Conservation (phyloP, 1,139 yeast species). For the Candida dubliniensis region DNA sequence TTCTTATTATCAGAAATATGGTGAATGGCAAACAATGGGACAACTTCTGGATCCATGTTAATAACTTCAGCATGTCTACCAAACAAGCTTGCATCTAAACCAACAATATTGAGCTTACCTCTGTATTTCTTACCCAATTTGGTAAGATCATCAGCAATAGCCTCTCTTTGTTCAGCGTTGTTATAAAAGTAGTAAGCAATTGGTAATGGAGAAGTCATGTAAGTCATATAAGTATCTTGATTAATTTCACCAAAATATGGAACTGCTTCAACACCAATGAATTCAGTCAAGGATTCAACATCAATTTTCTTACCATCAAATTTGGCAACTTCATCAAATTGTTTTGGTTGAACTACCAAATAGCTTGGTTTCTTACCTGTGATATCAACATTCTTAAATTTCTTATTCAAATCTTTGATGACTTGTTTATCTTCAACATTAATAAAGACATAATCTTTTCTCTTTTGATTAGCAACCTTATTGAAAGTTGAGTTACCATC, state of each 20-base stretch:
- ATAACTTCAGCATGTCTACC: conserved; percentile 90
- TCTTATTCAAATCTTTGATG: conserved; percentile 25
- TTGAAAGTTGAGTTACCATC: conserved; percentile 49
- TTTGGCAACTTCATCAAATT: conserved; percentile 32
- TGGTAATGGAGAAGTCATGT: conserved; percentile 74
- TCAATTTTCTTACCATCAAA: conserved; percentile 20
- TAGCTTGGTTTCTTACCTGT: conserved; percentile 29
- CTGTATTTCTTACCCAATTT: conserved; percentile 72
- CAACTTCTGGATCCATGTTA: conserved; percentile 75
- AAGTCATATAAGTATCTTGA: conserved; percentile 75
- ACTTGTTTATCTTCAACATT: conserved; percentile 48
- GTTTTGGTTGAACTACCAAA: conserved; percentile 40
- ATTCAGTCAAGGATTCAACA: conserved; percentile 45
- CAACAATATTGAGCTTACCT: conserved; percentile 85
- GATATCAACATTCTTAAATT: conserved; percentile 21
- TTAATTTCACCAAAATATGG: conserved; percentile 91
- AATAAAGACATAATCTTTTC: conserved; percentile 64
- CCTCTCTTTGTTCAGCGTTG: conserved; percentile 63
- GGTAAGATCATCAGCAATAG: conserved; percentile 50
- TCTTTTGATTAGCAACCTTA: conserved; percentile 53
- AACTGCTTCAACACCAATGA: conserved; percentile 67
- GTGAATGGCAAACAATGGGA: conserved; percentile 92
- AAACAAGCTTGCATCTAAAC: conserved; percentile 75
- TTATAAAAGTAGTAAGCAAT: conserved; percentile 86
- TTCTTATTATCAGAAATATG: conserved; percentile 66